These are phyloP conservation scores for Nothopassalora personata DNA, from an alignment of 2,329 filamentous ascomycete genomes.

Conservation along the genomic window DNA sequence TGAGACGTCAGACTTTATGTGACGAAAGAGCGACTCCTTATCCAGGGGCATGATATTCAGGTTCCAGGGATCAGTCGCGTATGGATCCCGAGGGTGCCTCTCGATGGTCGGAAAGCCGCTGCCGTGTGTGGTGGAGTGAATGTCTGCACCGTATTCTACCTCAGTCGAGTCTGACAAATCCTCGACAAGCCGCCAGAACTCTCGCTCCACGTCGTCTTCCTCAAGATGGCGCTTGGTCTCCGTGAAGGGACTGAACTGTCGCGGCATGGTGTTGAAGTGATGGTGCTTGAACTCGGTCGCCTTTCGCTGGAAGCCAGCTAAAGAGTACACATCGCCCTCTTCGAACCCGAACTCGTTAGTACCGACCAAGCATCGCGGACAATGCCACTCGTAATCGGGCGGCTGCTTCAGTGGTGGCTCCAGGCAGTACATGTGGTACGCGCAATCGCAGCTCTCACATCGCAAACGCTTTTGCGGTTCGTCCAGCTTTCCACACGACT, in stretches of 20 bases:
- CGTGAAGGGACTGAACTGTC: slow-evolving; percentile 66
- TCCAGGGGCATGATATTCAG: slow-evolving; percentile 87
- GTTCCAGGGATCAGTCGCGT: slow-evolving; percentile 91
- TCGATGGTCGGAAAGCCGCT: slow-evolving; percentile 95
- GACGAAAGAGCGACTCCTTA: slow-evolving; percentile 84
- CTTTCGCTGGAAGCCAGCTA: slow-evolving; percentile 94
- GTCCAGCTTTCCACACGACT: slow-evolving; percentile 76
- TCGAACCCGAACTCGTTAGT: slow-evolving; percentile 97
- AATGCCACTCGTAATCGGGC: slow-evolving; percentile 91
- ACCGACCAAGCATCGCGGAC: slow-evolving; percentile 86
- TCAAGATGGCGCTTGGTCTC: slow-evolving; percentile 77
- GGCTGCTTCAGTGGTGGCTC: slow-evolving; percentile 78
- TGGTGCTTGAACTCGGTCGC: slow-evolving; percentile 90
- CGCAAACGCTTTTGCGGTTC: slow-evolving; percentile 65
- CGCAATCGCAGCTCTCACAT: slow-evolving; percentile 88
- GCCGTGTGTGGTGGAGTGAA: slow-evolving; percentile 95
- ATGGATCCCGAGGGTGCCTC: slow-evolving; percentile 78
- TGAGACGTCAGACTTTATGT: slow-evolving; percentile 97
- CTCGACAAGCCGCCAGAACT: slow-evolving; percentile 94
- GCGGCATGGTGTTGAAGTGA: slow-evolving; percentile 67
- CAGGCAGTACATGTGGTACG: slow-evolving; percentile 81
- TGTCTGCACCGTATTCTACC: slow-evolving; percentile 96
- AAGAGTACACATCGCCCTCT: slow-evolving; percentile 89
- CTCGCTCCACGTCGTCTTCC: slow-evolving; percentile 90
- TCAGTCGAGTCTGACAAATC: slow-evolving; percentile 93